Percentiles rank a stretch among this genome's conserved stretches.
Conservation (phyloP, 179 eudicot genomes). For the Patellifolia procumbens region DNA sequence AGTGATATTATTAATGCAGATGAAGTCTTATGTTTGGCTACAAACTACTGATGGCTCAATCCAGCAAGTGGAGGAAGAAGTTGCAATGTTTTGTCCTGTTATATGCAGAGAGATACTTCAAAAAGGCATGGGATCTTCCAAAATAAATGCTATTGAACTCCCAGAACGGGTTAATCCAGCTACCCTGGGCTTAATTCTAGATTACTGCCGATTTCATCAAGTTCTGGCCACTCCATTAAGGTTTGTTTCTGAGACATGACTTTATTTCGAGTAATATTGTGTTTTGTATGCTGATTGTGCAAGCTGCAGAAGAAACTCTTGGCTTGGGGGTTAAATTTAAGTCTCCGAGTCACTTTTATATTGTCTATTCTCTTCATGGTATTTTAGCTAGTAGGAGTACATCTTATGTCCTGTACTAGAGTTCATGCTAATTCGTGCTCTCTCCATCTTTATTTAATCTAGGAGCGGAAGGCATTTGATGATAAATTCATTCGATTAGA, state of each 20-base stretch:
- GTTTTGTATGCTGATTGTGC: not conserved
- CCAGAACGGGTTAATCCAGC: slow-evolving; percentile 73
- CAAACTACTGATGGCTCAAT: slow-evolving; percentile 77
- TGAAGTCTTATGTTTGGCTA: slow-evolving; percentile 82
- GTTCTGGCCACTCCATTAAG: slow-evolving; percentile 75
- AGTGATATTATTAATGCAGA: slow-evolving; percentile 29
- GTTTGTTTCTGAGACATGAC: slow-evolving; percentile 23
- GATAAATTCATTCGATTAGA: slow-evolving; percentile 59
- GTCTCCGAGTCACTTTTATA: not conserved
- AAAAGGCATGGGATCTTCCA: slow-evolving; percentile 68
- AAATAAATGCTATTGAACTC: slow-evolving; percentile 69
- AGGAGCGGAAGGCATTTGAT: slow-evolving; percentile 80
- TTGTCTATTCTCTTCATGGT: not conserved
- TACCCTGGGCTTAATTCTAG: slow-evolving; percentile 59
- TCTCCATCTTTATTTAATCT: slow-evolving; percentile 6
- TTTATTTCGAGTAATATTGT: slow-evolving; percentile 2
- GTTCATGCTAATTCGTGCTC: not conserved
- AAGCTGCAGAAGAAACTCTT: not conserved
- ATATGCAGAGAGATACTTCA: slow-evolving; percentile 74
- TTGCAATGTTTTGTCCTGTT: slow-evolving; percentile 81
- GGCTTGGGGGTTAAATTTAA: not conserved
- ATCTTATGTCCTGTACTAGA: not conserved
- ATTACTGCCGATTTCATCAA: slow-evolving; percentile 84
- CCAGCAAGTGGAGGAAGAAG: slow-evolving; percentile 86
- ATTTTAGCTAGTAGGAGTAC: not conserved